Percentiles rank a stretch among this genome's conserved stretches.
phyloP scores from a whole-genome alignment of 306 rosid species.

The Casuarina equisetifolia region DNA sequence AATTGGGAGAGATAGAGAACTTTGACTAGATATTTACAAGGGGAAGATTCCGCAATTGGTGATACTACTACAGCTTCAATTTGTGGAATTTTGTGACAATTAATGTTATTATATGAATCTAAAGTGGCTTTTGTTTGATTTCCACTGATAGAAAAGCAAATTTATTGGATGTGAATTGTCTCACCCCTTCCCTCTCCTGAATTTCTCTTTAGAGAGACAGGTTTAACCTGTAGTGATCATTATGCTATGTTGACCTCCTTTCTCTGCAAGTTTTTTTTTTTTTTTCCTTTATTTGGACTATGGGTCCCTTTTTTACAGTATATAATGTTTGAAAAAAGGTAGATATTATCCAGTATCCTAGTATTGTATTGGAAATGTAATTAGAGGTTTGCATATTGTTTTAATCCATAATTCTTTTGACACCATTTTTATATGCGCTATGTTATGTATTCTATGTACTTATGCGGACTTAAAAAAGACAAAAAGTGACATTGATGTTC shows the following conservation, averaged over 20 bases:
- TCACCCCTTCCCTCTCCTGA: not conserved
- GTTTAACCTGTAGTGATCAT: not conserved
- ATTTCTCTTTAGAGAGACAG: not conserved
- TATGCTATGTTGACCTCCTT: not conserved
- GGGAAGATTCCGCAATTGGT: not conserved
- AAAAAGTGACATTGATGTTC: constrained; percentile 14
- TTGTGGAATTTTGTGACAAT: too few relatives aligned
- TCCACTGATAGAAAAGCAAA: not conserved
- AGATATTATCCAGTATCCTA: not conserved
- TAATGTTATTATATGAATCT: too few relatives aligned
- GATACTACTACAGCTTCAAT: too few relatives aligned
- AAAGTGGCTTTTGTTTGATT: not conserved
- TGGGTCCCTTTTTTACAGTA: not conserved
- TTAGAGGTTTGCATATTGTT: not conserved
- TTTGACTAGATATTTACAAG: not conserved
- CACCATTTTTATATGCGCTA: not conserved
- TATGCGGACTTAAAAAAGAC: not conserved
- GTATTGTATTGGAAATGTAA: not conserved
- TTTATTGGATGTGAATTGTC: not conserved
- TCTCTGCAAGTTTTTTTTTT: not conserved
- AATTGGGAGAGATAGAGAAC: not conserved
- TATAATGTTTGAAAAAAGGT: not conserved
- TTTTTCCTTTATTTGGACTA: not conserved
- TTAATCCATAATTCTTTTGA: not conserved
- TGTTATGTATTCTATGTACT: not conserved